Conservation (phyloP, 1,284 basidiomycete species). For the Ustilago nuda region DNA sequence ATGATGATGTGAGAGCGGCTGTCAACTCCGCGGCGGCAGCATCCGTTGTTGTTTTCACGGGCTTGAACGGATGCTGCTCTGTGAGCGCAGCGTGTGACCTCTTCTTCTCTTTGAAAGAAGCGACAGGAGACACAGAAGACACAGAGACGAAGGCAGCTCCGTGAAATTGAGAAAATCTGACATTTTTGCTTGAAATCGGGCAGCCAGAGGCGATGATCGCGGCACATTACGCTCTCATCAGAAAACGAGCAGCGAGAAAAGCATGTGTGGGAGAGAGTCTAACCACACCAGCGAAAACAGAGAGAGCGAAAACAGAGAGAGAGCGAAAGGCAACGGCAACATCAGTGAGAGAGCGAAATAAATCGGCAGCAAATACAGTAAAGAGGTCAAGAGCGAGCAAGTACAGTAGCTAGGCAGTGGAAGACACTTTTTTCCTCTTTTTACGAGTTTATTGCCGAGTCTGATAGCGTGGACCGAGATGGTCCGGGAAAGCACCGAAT, state of each 20-base stretch:
- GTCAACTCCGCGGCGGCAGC: slow-evolving; percentile 21
- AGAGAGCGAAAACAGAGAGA: too few species aligned
- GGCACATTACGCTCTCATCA: slow-evolving; percentile 1
- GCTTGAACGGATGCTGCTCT: background rate
- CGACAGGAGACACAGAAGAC: background rate
- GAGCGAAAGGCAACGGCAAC: background rate
- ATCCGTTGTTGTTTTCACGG: slow-evolving; percentile 7
- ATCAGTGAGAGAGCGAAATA: slow-evolving; percentile 21
- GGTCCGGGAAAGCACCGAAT: slow-evolving; percentile 13
- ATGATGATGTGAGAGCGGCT: background rate
- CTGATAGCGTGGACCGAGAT: slow-evolving; percentile 6
- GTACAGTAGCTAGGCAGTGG: too few species aligned
- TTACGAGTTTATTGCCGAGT: slow-evolving; percentile 1
- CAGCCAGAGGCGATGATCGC: background rate
- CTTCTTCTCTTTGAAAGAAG: background rate
- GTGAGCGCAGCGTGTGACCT: slow-evolving; percentile 16
- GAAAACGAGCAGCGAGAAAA: background rate
- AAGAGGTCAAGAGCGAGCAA: background rate
- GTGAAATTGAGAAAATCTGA: slow-evolving; percentile 11
- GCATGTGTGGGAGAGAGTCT: background rate
- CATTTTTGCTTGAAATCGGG: background rate
- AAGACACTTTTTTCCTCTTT: background rate
- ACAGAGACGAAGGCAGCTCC: background rate
- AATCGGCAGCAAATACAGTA: slow-evolving; percentile 1
- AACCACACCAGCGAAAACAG: background rate